phyloP scores from a whole-genome alignment of 2,329 filamentous ascomycete genomes.

The Sporothrix pallida region DNA sequence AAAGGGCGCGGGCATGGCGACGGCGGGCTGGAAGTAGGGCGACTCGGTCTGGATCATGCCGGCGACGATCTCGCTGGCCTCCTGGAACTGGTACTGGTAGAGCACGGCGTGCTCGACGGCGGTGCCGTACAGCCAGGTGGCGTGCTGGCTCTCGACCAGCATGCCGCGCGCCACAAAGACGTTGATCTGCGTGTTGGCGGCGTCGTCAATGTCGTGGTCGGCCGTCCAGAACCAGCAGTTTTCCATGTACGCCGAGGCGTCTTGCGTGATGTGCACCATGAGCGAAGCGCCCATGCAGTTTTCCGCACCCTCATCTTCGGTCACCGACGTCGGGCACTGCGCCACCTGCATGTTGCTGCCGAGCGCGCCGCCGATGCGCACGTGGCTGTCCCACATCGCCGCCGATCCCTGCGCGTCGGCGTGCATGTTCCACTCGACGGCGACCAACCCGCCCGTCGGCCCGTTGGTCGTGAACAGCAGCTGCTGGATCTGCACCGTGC shows the following conservation, averaged over 20 bases:
- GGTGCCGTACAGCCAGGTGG: constrained; percentile 51
- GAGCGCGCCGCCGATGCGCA: constrained; percentile 71
- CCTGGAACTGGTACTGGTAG: constrained; percentile 58
- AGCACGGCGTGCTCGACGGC: constrained; percentile 57
- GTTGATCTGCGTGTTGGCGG: not conserved
- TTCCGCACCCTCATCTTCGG: constrained; percentile 48
- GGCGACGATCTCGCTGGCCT: constrained; percentile 59
- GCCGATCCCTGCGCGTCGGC: constrained; percentile 52
- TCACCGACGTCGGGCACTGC: constrained; percentile 55
- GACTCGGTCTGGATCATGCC: constrained; percentile 71
- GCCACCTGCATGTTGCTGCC: constrained; percentile 68
- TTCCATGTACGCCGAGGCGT: constrained; percentile 54
- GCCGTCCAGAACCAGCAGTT: constrained; percentile 69
- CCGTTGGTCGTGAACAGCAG: constrained; percentile 70
- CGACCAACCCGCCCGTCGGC: constrained; percentile 68
- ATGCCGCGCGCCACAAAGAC: constrained; percentile 43
- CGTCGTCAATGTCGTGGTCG: constrained; percentile 54
- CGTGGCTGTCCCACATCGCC: constrained; percentile 72
- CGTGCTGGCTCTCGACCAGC: constrained; percentile 44
- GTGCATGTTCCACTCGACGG: constrained; percentile 75
- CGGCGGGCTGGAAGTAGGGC: constrained; percentile 60
- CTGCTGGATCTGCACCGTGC: constrained; percentile 71
- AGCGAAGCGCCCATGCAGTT: constrained; percentile 65
- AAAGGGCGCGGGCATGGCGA: constrained; percentile 46
- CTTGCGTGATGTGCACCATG: constrained; percentile 52